Conservation (phyloP, 2,329 filamentous ascomycete genomes). For the Magnaporthiopsis rhizophila region DNA sequence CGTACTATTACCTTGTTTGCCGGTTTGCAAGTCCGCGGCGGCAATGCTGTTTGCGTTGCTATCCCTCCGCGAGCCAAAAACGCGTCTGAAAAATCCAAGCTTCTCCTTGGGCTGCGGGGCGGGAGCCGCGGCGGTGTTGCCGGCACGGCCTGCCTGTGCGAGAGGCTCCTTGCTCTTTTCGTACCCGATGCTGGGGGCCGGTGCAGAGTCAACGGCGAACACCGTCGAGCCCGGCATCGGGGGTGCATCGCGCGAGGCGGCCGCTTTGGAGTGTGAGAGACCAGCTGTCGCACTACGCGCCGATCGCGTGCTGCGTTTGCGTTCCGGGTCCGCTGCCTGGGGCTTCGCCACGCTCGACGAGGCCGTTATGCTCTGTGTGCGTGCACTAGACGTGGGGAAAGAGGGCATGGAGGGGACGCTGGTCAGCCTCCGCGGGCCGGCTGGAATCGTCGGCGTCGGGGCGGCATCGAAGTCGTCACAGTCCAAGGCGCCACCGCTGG, state of each 20-base stretch:
- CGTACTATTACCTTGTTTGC: not conserved
- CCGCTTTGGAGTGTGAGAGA: slow-evolving; percentile 19
- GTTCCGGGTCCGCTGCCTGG: slow-evolving; percentile 24
- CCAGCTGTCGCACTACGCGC: slow-evolving; percentile 37
- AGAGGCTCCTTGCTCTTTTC: slow-evolving; percentile 46
- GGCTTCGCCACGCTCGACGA: slow-evolving; percentile 1
- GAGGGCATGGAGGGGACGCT: slow-evolving; percentile 26
- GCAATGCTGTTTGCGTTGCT: not conserved
- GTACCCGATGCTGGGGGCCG: slow-evolving; percentile 50
- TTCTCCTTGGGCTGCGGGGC: slow-evolving; percentile 50
- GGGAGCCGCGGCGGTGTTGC: slow-evolving; percentile 25
- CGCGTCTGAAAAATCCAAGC: slow-evolving; percentile 84
- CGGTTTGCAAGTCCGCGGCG: not conserved
- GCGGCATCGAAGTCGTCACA: slow-evolving; percentile 67
- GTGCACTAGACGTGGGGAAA: slow-evolving; percentile 20
- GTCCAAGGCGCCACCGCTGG: not conserved
- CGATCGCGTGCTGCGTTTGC: slow-evolving; percentile 52
- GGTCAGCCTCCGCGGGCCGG: slow-evolving; percentile 55
- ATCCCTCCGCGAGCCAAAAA: slow-evolving; percentile 62
- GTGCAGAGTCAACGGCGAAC: slow-evolving; percentile 43
- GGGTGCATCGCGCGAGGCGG: slow-evolving; percentile 19
- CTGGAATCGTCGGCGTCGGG: slow-evolving; percentile 76
- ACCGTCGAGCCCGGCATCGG: slow-evolving; percentile 15
- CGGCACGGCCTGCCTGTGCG: slow-evolving; percentile 26
- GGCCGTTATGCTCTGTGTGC: not conserved